Percentiles rank a stretch among this genome's conserved stretches.
phyloP scores from a whole-genome alignment of 768 basidiomycete species.

The Boletus huronensis region DNA sequence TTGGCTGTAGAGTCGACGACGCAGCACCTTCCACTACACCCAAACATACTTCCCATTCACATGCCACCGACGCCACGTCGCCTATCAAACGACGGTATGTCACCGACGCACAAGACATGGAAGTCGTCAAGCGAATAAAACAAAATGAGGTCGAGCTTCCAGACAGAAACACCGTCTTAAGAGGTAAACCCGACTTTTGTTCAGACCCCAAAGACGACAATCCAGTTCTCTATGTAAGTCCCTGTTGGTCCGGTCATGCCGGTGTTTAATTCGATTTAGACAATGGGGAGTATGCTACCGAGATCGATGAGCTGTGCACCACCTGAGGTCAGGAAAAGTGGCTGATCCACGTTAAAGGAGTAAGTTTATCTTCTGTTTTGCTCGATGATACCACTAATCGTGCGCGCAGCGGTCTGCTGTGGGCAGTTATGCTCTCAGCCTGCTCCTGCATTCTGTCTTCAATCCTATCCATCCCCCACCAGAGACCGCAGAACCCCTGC shows the following conservation, averaged over 20 bases:
- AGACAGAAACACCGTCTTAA: slow-evolving; percentile 78
- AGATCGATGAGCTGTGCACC: slow-evolving; percentile 59
- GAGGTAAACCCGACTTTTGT: slow-evolving; percentile 70
- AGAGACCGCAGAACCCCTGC: slow-evolving; percentile 65
- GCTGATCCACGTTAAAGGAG: slow-evolving; percentile 85
- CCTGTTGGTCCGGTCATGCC: neutral
- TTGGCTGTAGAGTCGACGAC: slow-evolving; percentile 47
- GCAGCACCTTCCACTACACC: slow-evolving; percentile 21
- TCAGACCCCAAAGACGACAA: slow-evolving; percentile 70
- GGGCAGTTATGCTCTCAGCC: slow-evolving; percentile 86
- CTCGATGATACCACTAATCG: neutral
- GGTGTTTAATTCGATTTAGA: slow-evolving; percentile 41
- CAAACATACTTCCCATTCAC: slow-evolving; percentile 19
- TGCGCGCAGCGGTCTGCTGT: slow-evolving; percentile 47
- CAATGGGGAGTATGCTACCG: slow-evolving; percentile 60
- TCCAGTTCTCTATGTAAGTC: slow-evolving; percentile 75
- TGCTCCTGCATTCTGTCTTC: slow-evolving; percentile 83
- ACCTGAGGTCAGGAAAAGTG: slow-evolving; percentile 86
- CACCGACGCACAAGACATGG: slow-evolving; percentile 71
- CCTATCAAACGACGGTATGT: slow-evolving; percentile 75
- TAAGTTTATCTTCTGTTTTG: slow-evolving; percentile 31
- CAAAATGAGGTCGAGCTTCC: slow-evolving; percentile 73
- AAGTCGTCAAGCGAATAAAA: slow-evolving; percentile 81
- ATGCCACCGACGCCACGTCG: slow-evolving; percentile 35
- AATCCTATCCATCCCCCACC: slow-evolving; percentile 78